Evolutionary conservation across 345 rosid species (phyloP), one percentile per base, ranked within the genome.

Genomic region (Brassica napus): DNA sequence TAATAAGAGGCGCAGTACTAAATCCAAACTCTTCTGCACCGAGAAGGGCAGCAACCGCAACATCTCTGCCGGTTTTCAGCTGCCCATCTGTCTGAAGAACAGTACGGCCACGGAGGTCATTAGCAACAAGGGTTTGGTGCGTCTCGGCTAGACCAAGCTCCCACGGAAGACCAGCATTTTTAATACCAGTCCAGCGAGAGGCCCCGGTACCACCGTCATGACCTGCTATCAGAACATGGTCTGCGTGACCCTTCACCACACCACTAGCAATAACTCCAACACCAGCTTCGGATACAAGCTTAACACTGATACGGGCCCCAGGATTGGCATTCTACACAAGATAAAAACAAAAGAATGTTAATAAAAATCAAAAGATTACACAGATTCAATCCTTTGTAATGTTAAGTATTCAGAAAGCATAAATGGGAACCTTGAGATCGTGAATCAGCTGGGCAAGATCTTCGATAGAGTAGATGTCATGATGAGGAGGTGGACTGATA

Each of bases 181-280:
- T 96, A 7, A 96, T 96, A 77, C 99, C 99, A 5, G 99, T 96
- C 99, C 99, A 96, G 21, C 99, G 84, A 76, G 99, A 92, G 42
- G 99, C 99, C 65, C 99, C 99, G 7, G 99, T 96, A 77, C 99
- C 99, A 75, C 99, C 99, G 82, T 96, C 99, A 76, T 96, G 99
- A 79, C 99, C 99, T 5, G 99, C 85, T 79, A 96, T 96, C 80
- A 96, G 81, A 69, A 96, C 97, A 73, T 96, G 99, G 80, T 96
- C 99, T 37, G 99, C 99, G 23, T 93, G 99, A 30, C 99, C 99
- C 85, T 96, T 96, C 80, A 96, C 99, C 79, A 96, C 99, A 16
- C 99, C 99, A 52, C 98, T 96, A 26, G 99, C 99, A 68, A 96
- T 93, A 35, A 96, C 99, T 60, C 99, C 99, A n/a, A 96, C 99